Evolutionary conservation across 352 stramenopile genomes (phyloP).

Genomic region (Peronospora tabacina): DNA sequence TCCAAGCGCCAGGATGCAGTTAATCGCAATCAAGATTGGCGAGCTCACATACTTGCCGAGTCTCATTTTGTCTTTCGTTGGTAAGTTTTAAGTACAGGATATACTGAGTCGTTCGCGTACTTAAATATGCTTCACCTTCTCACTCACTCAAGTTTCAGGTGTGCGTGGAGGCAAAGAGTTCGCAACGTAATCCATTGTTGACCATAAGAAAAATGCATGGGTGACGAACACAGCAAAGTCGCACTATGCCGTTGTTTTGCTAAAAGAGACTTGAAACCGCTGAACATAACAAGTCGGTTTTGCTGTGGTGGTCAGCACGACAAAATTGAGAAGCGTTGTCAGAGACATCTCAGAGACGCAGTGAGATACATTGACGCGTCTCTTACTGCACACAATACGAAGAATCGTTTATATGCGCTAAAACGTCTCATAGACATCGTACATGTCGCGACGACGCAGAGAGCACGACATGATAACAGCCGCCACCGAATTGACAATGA

Average conservation of each 20-base stretch:
- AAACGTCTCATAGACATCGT: slow-evolving; percentile 25
- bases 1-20: slow-evolving; percentile 48
- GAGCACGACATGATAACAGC: slow-evolving; percentile 44
- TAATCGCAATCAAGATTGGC: slow-evolving; percentile 50
- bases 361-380: neutral
- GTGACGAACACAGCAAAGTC: no score
- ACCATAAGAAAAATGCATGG: neutral
- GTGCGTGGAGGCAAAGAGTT: neutral
- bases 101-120: no score
- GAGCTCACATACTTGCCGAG: slow-evolving; percentile 28
- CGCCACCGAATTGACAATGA: slow-evolving; percentile 32
- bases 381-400: slow-evolving; percentile 12
- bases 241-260: no score
- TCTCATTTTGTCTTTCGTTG: slow-evolving; percentile 15
- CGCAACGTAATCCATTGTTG: neutral
- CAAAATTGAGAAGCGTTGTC: neutral
- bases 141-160: no score
- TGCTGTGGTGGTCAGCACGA: neutral
- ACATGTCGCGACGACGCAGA: slow-evolving; percentile 32
- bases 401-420: slow-evolving; percentile 8
- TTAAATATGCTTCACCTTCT: no score
- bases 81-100: no score
- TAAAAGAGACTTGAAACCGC: no score
- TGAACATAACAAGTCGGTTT: neutral
- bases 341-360: neutral